These are phyloP conservation scores for Rhizopogon vinicolor DNA, from an alignment of 768 basidiomycete species.

Conservation along the genomic window DNA sequence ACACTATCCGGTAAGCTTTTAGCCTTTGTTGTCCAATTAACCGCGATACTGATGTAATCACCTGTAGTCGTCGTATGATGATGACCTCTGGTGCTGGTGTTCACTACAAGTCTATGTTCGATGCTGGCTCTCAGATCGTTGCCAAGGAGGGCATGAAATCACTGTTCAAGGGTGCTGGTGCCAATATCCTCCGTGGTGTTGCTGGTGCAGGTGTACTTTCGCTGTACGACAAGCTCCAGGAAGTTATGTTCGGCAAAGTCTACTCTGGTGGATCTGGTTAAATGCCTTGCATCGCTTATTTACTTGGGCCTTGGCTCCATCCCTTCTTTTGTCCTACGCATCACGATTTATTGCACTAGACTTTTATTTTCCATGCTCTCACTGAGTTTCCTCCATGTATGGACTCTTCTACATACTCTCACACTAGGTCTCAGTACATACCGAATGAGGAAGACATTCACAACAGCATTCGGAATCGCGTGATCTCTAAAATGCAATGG, in stretches of 20 bases:
- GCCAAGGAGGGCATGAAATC: slow-evolving; percentile 95
- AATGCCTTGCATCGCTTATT: slow-evolving; percentile 7
- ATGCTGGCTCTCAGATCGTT: slow-evolving; percentile 91
- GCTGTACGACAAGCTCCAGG: slow-evolving; percentile 97
- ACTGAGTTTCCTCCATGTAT: slow-evolving; percentile 15
- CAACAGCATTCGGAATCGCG: background rate
- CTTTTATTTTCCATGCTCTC: slow-evolving; percentile 26
- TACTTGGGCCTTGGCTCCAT: slow-evolving; percentile 25
- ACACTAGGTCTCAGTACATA: slow-evolving; percentile 11
- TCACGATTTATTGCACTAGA: slow-evolving; percentile 26
- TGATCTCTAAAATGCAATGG: background rate
- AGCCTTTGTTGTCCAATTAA: background rate
- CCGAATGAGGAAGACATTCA: slow-evolving; percentile 11
- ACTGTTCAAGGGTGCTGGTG: slow-evolving; percentile 99
- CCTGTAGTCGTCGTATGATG: slow-evolving; percentile 98
- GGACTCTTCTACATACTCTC: slow-evolving; percentile 18
- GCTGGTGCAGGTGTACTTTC: slow-evolving; percentile 99
- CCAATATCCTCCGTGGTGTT: slow-evolving; percentile 95
- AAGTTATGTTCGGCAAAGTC: slow-evolving; percentile 97
- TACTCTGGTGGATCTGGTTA: slow-evolving; percentile 81
- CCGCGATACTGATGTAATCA: slow-evolving; percentile 17
- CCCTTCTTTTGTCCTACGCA: slow-evolving; percentile 20
- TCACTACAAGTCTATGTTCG: slow-evolving; percentile 99
- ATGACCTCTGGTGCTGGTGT: slow-evolving; percentile 96
- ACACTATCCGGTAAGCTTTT: slow-evolving; percentile 70